A percentile compares a stretch with the other conserved stretches of the same genome.
Evolutionary conservation across 1,284 basidiomycete species (phyloP).

Genomic region (Schizophyllum commune): DNA sequence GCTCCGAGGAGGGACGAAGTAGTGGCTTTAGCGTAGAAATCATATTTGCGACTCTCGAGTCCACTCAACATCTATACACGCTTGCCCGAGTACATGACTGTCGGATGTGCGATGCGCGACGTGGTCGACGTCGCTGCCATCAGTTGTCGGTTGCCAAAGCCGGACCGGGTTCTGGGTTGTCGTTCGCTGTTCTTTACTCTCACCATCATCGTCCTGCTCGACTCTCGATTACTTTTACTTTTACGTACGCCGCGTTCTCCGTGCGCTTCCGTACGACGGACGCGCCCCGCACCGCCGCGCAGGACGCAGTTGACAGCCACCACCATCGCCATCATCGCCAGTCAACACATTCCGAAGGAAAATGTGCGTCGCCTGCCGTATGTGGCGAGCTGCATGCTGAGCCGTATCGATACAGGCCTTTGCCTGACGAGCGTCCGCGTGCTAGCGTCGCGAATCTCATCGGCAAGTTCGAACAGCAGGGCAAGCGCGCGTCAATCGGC

Average conservation of each 20-base stretch:
- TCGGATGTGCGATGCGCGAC: no score
- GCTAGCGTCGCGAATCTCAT: constrained; percentile 78
- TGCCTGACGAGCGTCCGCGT: constrained; percentile 77
- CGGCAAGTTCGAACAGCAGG: constrained; percentile 73
- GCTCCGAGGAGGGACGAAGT: constrained; percentile 20
- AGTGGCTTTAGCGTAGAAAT: neutral
- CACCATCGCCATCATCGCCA: no score
- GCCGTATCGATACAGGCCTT: constrained; percentile 40
- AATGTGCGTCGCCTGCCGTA: neutral
- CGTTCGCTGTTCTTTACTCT: neutral
- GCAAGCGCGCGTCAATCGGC: constrained; percentile 42
- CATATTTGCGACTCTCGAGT: no score
- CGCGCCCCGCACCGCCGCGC: neutral
- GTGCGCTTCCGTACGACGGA: neutral
- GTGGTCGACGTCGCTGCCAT: neutral
- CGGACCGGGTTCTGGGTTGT: neutral
- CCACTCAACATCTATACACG: no score
- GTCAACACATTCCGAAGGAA: neutral
- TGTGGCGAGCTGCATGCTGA: neutral
- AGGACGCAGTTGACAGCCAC: neutral
- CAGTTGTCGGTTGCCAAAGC: neutral
- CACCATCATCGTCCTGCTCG: neutral
- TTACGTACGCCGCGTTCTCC: neutral
- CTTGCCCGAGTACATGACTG: no score
- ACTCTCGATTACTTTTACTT: neutral